A percentile compares a stretch with the other conserved stretches of the same genome.
Evolutionary conservation across 2,329 filamentous ascomycete genomes (phyloP).

Genomic region (Beauveria bassiana): DNA sequence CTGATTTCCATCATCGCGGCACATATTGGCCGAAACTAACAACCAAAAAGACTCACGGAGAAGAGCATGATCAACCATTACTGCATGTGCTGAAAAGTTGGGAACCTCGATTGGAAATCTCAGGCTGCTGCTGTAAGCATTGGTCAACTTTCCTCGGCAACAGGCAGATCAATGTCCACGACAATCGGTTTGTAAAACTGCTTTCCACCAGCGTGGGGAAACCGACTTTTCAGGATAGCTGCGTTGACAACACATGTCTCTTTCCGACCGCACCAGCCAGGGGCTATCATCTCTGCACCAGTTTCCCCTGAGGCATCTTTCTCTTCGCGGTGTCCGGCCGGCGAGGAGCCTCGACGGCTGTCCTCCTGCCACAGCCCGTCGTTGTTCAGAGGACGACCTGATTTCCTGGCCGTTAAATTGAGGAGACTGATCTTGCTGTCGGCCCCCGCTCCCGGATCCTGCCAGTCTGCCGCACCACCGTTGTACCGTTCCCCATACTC

Average conservation of each 20-base stretch:
- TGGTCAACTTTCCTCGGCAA: constrained; percentile 19
- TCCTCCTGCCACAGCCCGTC: background rate
- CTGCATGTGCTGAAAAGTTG: too few relatives aligned
- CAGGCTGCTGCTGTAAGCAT: background rate
- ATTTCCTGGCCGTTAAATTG: background rate
- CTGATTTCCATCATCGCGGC: too few relatives aligned
- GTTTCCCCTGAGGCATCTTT: background rate
- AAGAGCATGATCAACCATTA: too few relatives aligned
- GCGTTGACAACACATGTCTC: constrained; percentile 80
- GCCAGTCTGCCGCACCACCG: constrained; percentile 39
- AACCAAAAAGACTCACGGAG: too few relatives aligned
- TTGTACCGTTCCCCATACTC: constrained; percentile 30
- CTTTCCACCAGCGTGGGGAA: constrained; percentile 55
- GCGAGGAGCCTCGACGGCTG: background rate
- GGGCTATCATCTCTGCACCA: constrained; percentile 25
- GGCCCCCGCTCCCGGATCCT: constrained; percentile 46
- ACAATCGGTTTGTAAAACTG: constrained; percentile 72
- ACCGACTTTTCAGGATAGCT: constrained; percentile 61
- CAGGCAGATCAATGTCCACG: constrained; percentile 69
- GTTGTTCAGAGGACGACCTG: background rate
- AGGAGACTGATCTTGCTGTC: constrained; percentile 32
- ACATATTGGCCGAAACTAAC: too few relatives aligned
- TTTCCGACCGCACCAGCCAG: constrained; percentile 36
- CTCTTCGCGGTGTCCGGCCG: background rate
- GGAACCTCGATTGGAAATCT: too few relatives aligned